These are phyloP conservation scores for Bertia moriformis DNA, from an alignment of 2,329 filamentous ascomycete genomes.

Conservation along the genomic window DNA sequence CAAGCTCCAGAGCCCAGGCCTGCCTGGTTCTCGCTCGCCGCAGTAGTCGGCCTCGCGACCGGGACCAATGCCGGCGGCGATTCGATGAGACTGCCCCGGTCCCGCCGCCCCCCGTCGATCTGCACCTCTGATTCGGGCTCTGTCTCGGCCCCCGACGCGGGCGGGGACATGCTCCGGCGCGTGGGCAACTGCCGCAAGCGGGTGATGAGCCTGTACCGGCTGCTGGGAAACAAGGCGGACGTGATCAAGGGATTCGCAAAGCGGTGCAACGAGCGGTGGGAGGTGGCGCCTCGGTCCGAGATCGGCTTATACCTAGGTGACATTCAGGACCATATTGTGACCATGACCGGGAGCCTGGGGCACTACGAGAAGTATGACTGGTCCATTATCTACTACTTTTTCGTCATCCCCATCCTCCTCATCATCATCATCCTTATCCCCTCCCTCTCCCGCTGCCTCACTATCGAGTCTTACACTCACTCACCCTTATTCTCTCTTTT, in stretches of 20 bases:
- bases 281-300: constrained; percentile 83
- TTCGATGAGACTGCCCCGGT: constrained; percentile 7
- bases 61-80: constrained; percentile 17
- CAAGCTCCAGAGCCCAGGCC: constrained; percentile 27
- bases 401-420: not conserved
- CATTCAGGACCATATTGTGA: constrained; percentile 97
- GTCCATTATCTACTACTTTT: no score
- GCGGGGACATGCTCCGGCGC: constrained; percentile 75
- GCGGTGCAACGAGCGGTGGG: constrained; percentile 94
- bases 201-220: constrained; percentile 86
- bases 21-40: no score
- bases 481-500: not conserved
- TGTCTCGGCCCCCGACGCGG: constrained; percentile 8
- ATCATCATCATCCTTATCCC: not conserved
- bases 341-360: constrained; percentile 89
- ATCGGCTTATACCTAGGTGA: constrained; percentile 96
- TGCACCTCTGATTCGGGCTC: not conserved
- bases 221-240: constrained; percentile 93
- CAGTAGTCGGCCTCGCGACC: no score
- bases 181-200: constrained; percentile 92
- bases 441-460: no score
- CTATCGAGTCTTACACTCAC: not conserved
- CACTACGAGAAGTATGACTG: constrained; percentile 81
- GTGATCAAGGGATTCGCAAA: constrained; percentile 99
- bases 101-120: constrained; percentile 16